Base-by-base conservation (phyloP, 805 yeast genomes). In the Millerozyma acaciae region DNA sequence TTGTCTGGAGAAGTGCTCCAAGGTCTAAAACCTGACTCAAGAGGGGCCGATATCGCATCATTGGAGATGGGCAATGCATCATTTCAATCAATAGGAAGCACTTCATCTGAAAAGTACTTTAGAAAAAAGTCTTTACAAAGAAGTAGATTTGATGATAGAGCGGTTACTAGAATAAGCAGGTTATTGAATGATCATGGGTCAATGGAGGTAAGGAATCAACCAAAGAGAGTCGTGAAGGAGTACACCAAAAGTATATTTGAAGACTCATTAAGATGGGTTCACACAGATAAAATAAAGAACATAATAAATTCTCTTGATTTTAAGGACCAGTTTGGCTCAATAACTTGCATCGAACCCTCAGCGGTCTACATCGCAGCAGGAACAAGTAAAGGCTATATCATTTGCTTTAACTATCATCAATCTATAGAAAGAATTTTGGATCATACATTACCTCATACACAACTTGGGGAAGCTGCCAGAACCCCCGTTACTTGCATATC, bases 371-470 rank as follows among this genome's bases (percentile, higher is more conserved):
- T 82, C 6, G 76, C 76, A 0, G 46, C 88, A 6, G 96, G 95
- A 2, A 88, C 96, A 0, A 47, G 71, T 0, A 73, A 71, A 32
- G 95, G 95, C 2, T 60, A 54, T 22, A 62, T 86, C 0, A 54
- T 84, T 4, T 64, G 83, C 4, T 88, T 85, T 53, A 82, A 80
- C 46, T 80, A 78, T 40, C 71, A 71, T 27, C 96, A 89, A 52
- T 64, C 61, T 19, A 50, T 84, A 4, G 60, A 70, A 9, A 57
- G 59, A 26, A 65, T 69, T 2, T 50, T 81, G 10, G 63, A 62
- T 1, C 44, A 52, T 4, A 42, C 42, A 13, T 57, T 62, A 1
- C 33, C 52, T 1, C 56, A 56, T 9, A 28, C 18, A 6, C 17
- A 21, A 8, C 16, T 33, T 22, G 21, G 27, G 15, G 36, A 38